These are phyloP conservation scores for Cenchrus purpureus DNA, from an alignment of 176 grass and related monocot species.

Conservation along the genomic window DNA sequence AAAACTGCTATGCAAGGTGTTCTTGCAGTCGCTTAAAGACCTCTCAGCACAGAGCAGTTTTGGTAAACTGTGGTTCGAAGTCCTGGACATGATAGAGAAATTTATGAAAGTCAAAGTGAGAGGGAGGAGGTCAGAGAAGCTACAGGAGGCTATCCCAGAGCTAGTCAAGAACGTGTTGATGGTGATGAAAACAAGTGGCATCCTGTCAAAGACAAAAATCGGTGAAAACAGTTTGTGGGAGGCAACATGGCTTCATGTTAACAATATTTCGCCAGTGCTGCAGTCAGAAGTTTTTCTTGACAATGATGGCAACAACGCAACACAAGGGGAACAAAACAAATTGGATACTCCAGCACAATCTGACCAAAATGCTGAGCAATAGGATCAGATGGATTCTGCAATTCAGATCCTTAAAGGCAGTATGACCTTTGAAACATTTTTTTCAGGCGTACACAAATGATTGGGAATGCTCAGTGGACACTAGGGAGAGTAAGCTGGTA, in stretches of 20 bases:
- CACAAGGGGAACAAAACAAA: conserved; percentile 38
- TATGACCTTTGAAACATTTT: neutral
- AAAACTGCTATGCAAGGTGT: conserved; percentile 84
- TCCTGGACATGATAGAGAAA: conserved; percentile 80
- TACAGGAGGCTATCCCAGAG: conserved; percentile 89
- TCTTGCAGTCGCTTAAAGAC: conserved; percentile 83
- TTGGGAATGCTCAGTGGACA: neutral
- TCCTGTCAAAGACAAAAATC: conserved; percentile 55
- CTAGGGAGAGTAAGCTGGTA: conserved; percentile 38
- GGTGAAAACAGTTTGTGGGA: conserved; percentile 76
- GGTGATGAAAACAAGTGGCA: conserved; percentile 85
- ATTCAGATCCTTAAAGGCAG: conserved; percentile 1
- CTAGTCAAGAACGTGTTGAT: conserved; percentile 84
- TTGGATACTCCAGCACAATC: conserved; percentile 26
- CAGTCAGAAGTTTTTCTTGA: conserved; percentile 71
- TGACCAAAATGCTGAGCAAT: conserved; percentile 36
- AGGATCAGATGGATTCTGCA: conserved; percentile 1
- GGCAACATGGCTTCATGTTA: conserved; percentile 77
- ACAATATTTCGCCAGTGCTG: conserved; percentile 67
- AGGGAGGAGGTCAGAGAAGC: conserved; percentile 83
- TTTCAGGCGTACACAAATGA: conserved; percentile 32
- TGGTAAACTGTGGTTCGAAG: conserved; percentile 77
- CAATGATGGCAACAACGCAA: conserved; percentile 37
- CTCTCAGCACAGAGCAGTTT: conserved; percentile 64
- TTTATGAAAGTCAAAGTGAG: conserved; percentile 82